Evolutionary conservation across 148 eudicot species (phyloP), one percentile per base, ranked within the genome.

Genomic region (Rheum nobile): DNA sequence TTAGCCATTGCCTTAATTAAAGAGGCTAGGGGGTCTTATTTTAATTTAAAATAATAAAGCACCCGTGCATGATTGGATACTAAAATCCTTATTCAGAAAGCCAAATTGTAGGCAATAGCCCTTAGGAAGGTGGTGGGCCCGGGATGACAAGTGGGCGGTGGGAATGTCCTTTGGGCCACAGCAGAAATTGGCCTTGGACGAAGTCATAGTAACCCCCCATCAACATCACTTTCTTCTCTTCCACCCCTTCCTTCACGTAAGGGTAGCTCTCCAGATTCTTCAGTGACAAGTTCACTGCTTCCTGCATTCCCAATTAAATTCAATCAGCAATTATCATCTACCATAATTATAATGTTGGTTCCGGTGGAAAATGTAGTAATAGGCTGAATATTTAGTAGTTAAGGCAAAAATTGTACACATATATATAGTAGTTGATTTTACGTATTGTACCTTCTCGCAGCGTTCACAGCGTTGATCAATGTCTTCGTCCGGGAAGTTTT

Each of bases 121-220:
- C 57, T 50, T 50, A 24, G 57, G 4, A 29, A 46, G 48, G 48
- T 1, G 47, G 50, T 22, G 73, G 50, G 9, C 22, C 70, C 0
- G 73, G 73, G n/a, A 71, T 71, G 26, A 35, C 26, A 10, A 69
- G 14, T 69, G 72, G 72, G 46, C 3, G 46, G 46, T 69, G 46
- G 16, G 72, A 41, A 19, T 4, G 11, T 2, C 46, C 72, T 4
- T 43, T 21, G 46, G 73, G 48, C 73, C 73, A 71, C 3, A 69
- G 28, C 28, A 69, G 42, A 39, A 71, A 71, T 12, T 41, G 47
- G 6, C 73, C 73, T 2, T 39, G 3, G 4, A 71, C 50, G 34
- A 71, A 71, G 14, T 71, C 73, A 38, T 69, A 71, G 73, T 71
- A 71, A 9, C 73, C 73, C 0, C 73, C 73, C 13, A 71, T 4